A percentile compares a stretch with the other conserved stretches of the same genome.
phyloP scores from a whole-genome alignment of 2,329 filamentous ascomycete species.

The Ceratocystis variospora region DNA sequence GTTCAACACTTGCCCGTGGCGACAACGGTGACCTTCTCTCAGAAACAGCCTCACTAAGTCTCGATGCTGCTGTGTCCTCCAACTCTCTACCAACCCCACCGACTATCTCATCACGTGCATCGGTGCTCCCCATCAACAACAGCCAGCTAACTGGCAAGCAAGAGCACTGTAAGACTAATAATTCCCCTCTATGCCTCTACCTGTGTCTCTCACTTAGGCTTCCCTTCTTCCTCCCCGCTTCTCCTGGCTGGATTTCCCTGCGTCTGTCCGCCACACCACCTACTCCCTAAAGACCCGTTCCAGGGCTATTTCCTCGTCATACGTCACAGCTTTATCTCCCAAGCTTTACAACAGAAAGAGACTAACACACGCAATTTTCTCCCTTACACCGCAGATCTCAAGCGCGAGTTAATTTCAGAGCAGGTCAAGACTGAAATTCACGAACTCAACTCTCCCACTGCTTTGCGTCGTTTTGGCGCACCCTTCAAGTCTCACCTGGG shows the following conservation, averaged over 20 bases:
- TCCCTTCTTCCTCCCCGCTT: background rate
- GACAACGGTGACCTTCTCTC: background rate
- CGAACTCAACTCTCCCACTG: constrained; percentile 88
- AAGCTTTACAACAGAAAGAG: background rate
- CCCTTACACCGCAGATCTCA: constrained; percentile 52
- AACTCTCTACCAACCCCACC: background rate
- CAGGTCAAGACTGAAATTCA: constrained; percentile 83
- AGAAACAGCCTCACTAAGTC: background rate
- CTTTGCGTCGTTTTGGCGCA: constrained; percentile 84
- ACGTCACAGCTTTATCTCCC: background rate
- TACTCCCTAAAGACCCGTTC: background rate
- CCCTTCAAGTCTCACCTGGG: constrained; percentile 87
- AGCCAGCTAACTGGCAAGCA: constrained; percentile 75
- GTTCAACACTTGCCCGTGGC: constrained; percentile 1
- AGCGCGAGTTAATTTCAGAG: constrained; percentile 81
- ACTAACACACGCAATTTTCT: constrained; percentile 3
- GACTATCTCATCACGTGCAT: constrained; percentile 22
- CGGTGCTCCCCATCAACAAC: constrained; percentile 23
- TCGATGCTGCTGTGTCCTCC: background rate
- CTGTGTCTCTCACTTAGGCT: background rate
- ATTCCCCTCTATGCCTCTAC: constrained; percentile 16
- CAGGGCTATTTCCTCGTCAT: background rate
- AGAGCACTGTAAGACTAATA: constrained; percentile 64
- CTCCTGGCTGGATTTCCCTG: background rate
- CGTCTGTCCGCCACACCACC: background rate